Base-by-base conservation (phyloP, 179 eudicot genomes). In the Beta lomatogona region DNA sequence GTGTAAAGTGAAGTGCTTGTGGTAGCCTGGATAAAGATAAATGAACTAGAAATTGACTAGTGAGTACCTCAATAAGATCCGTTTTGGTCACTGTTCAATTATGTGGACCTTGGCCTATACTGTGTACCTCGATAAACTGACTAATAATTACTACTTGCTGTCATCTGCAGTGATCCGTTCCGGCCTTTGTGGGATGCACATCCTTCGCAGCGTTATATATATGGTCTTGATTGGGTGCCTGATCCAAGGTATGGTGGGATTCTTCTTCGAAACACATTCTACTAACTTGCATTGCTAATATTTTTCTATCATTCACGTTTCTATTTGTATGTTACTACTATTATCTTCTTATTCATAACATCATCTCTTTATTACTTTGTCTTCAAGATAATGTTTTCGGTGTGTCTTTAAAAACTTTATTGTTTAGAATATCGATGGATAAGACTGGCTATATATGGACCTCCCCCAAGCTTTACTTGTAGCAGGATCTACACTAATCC, bases 141-240 rank as follows among this genome's bases (percentile, higher is more conserved):
- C 79, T 65, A 36, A 5, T 57, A 25, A 3, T 14, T 53, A 73
- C 45, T 75, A 54, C 64, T 80, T 78, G 50, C 75, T 2, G 18
- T 79, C 55, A 74, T 78, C 76, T 78, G 85, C 92, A 95, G 98
- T 54, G 99, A 96, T 75, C 99, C 98, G 76, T 96, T 90, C 81
- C 90, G 88, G 67, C 96, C 99, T 71, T 75, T 96, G 79, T 92
- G 97, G 98, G 92, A 91, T 83, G 83, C 91, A 73, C 82, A 86
- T 81, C 84, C 92, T 60, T 79, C 87, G 25, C 92, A 84, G 64
- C 85, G 86, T 79, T 83, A 59, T 59, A 85, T 90, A 73, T 94
- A 82, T 84, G 85, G 96, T 86, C 85, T 96, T 84, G 99, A 96
- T 82, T 96, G 99, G 99, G 79, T 90, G 61, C 89, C 93, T 73